Evolutionary conservation across 179 eudicot genomes (phyloP).

Genomic region (Pouteria campechiana): DNA sequence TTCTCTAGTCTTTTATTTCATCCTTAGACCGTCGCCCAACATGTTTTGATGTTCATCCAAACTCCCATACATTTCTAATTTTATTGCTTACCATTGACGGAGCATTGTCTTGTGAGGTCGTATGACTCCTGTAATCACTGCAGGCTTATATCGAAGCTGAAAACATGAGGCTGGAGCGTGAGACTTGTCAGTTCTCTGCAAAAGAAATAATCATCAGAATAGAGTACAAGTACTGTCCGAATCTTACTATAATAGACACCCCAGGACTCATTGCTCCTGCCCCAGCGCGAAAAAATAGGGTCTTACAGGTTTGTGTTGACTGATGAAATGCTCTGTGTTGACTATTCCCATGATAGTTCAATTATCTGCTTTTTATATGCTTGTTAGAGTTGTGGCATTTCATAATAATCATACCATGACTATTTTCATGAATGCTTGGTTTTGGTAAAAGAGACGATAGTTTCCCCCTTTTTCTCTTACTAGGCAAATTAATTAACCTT

Average conservation of each 20-base stretch:
- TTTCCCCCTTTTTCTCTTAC: too few relatives aligned
- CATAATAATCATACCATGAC: too few relatives aligned
- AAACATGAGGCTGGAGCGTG: slow-evolving; percentile 84
- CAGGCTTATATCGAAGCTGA: slow-evolving; percentile 96
- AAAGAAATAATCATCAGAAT: slow-evolving; percentile 83
- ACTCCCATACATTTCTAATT: too few relatives aligned
- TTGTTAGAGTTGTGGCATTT: slow-evolving; percentile 6
- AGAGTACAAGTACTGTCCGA: slow-evolving; percentile 89
- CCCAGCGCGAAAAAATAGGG: slow-evolving; percentile 74
- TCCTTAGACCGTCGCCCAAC: too few relatives aligned
- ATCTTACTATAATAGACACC: slow-evolving; percentile 94
- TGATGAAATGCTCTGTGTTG: too few relatives aligned
- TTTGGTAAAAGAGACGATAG: too few relatives aligned
- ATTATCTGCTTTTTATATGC: not conserved
- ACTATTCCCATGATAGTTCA: not conserved
- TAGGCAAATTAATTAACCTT: too few relatives aligned
- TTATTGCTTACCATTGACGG: not conserved
- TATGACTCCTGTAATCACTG: too few relatives aligned
- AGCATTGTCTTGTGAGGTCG: not conserved
- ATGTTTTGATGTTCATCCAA: too few relatives aligned
- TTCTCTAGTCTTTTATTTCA: too few relatives aligned
- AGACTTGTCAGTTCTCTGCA: slow-evolving; percentile 83
- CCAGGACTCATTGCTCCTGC: slow-evolving; percentile 98
- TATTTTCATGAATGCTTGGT: too few relatives aligned
- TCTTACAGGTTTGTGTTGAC: slow-evolving; percentile 93